Conservation (phyloP, 2,329 filamentous ascomycete genomes). For the Blastomyces emzantsi region DNA sequence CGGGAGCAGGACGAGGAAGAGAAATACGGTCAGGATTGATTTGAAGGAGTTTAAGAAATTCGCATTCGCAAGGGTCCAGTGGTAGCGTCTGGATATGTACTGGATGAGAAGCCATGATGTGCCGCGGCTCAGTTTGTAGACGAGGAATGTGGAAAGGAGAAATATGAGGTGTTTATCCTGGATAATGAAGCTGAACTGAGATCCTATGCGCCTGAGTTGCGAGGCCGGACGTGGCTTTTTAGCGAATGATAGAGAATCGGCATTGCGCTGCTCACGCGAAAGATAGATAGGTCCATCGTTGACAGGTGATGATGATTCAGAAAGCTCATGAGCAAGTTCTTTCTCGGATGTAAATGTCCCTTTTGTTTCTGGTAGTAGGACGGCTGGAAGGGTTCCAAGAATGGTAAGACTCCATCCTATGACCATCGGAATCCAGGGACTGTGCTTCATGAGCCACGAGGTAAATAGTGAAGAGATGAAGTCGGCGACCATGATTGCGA, state of each 20-base stretch:
- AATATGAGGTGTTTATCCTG: conserved; percentile 34
- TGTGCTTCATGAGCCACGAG: conserved; percentile 33
- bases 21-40: conserved; percentile 38
- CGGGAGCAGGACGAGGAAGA: conserved; percentile 40
- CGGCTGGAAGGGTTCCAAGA: conserved; percentile 26
- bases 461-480: conserved; percentile 31
- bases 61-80: conserved; percentile 39
- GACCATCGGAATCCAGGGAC: conserved; percentile 34
- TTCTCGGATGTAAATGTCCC: conserved; percentile 20
- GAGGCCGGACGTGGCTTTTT: background rate
- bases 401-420: conserved; percentile 29
- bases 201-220: background rate
- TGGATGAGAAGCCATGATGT: conserved; percentile 40
- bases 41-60: conserved; percentile 40
- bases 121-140: conserved; percentile 41
- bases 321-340: conserved; percentile 22
- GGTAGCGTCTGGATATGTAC: conserved; percentile 44
- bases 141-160: conserved; percentile 39
- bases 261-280: conserved; percentile 13
- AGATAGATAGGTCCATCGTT: conserved; percentile 15
- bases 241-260: background rate
- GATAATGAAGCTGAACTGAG: conserved; percentile 34
- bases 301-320: conserved; percentile 21
- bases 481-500: conserved; percentile 32
- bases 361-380: conserved; percentile 33